Evolutionary conservation across 2,329 filamentous ascomycete genomes (phyloP), one percentile per base, ranked within the genome.

Genomic region (Graphilbum ipis-grandicollis): DNA sequence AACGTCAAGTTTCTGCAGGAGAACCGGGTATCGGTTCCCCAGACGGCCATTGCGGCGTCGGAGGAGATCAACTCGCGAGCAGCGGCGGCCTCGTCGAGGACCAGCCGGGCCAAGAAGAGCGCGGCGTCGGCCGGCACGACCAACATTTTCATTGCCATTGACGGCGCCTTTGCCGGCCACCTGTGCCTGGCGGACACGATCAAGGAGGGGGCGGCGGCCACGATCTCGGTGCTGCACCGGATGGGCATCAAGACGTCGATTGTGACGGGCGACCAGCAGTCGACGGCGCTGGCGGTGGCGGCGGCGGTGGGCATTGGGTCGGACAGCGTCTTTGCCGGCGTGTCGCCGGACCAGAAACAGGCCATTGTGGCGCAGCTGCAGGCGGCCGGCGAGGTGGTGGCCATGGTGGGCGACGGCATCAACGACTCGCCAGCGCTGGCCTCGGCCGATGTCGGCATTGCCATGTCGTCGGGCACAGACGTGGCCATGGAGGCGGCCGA

Each of bases 381-480:
- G 58, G 62, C 66, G 0, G 56, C 65, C 35, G 84, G 84, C 42
- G 71, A 85, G 48, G 65, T 79, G 35, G 83, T 96, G 19, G 90
- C 83, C 46, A 98, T 98, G 90, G 86, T 96, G 13, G 86, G 90
- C 36, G 90, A 98, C 55, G 90, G 90, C 31, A 94, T 98, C 68
- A 98, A 98, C 57, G 90, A 98, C 60, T 93, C 85, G 0, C 90
- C 90, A 0, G 90, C 90, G 1, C 72, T 98, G 10, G 90, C 85
- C 1, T 93, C 85, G 1, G 86, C 90, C 10, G 77, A 93, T 47
- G 75, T 96, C 21, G 90, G 90, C 44, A 93, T 98, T 46, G 86
- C 86, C 40, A 83, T 98, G 56, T 71, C 83, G 5, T 85, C 78
- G 8, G 90, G 90, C 39, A 96, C 90, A 0, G 90, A 96, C 52